Conservation (phyloP, 2,329 filamentous ascomycete genomes). For the Parafenestella ontariensis region DNA sequence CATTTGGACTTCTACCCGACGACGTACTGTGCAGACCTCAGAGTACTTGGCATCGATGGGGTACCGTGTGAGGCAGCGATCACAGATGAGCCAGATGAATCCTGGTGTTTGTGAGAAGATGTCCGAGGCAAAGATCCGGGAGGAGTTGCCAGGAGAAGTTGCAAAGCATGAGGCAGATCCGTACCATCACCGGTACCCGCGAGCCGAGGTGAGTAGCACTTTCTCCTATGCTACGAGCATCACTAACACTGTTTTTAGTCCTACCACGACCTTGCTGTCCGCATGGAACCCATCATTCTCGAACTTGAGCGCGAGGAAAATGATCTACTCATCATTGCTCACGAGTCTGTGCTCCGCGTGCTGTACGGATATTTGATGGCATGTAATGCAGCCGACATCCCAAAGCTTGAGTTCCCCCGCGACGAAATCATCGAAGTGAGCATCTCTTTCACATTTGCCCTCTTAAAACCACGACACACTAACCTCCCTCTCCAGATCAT, state of each 20-base stretch:
- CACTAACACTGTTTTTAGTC: conserved; percentile 65
- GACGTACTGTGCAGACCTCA: conserved; percentile 88
- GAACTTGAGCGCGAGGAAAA: conserved; percentile 97
- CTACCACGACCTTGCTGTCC: conserved; percentile 97
- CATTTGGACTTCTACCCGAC: conserved; percentile 93
- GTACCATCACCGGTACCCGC: conserved; percentile 94
- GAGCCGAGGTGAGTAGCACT: conserved; percentile 75
- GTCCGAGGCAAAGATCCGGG: conserved; percentile 80
- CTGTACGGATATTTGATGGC: conserved; percentile 99
- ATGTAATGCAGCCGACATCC: conserved; percentile 93
- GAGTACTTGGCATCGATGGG: conserved; percentile 79
- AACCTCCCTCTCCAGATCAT: conserved; percentile 70
- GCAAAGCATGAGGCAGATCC: conserved; percentile 92
- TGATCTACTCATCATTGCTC: conserved; percentile 96
- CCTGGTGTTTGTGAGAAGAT: conserved; percentile 95
- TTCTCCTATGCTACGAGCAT: background rate
- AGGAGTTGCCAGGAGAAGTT: conserved; percentile 88
- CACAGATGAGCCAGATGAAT: conserved; percentile 97
- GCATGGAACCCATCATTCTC: conserved; percentile 95
- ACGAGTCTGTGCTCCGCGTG: conserved; percentile 96
- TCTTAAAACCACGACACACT: background rate
- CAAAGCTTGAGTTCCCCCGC: conserved; percentile 88
- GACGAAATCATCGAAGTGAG: conserved; percentile 92
- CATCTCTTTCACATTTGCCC: background rate
- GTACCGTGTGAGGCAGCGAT: conserved; percentile 87